Percentiles rank a stretch among this genome's conserved stretches.
These are phyloP conservation scores for Isochrysis galbana DNA, from an alignment of 78 protist genomes.

Conservation along the genomic window DNA sequence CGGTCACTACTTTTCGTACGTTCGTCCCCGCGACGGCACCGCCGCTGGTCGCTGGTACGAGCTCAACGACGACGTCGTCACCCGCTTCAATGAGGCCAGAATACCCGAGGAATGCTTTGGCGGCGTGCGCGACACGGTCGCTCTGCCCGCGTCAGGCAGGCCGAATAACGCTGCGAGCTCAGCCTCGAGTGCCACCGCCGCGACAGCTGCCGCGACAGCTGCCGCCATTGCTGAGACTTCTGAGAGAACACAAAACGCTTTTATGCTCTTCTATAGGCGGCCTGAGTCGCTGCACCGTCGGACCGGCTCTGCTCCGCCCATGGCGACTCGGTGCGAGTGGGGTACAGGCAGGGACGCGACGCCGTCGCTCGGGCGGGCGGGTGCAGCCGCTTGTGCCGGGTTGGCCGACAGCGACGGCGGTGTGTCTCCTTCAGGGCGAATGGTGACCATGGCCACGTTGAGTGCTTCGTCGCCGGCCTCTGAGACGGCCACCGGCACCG, in stretches of 20 bases:
- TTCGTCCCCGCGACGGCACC: constrained; percentile 47
- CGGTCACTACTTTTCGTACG: constrained; percentile 79
- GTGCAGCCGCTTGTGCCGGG: no score
- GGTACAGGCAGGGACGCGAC: background rate
- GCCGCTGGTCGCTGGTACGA: background rate
- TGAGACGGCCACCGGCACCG: no score
- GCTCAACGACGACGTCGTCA: background rate
- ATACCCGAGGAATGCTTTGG: background rate
- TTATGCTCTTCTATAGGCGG: background rate
- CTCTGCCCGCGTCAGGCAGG: no score
- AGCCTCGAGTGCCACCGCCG: no score
- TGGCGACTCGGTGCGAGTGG: background rate
- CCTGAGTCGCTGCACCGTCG: background rate
- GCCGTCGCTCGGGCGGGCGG: background rate
- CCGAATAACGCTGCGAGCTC: no score
- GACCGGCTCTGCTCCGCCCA: background rate
- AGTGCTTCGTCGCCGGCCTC: no score
- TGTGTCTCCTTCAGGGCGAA: no score
- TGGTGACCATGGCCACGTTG: no score
- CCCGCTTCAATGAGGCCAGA: background rate
- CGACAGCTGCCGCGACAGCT: no score
- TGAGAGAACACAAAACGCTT: background rate
- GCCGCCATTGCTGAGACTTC: no score
- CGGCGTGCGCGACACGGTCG: background rate
- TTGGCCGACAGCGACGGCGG: no score